A percentile compares a stretch with the other conserved stretches of the same genome.
These are phyloP conservation scores for Lumnitzera littorea DNA, from an alignment of 345 rosid genomes.

Conservation along the genomic window DNA sequence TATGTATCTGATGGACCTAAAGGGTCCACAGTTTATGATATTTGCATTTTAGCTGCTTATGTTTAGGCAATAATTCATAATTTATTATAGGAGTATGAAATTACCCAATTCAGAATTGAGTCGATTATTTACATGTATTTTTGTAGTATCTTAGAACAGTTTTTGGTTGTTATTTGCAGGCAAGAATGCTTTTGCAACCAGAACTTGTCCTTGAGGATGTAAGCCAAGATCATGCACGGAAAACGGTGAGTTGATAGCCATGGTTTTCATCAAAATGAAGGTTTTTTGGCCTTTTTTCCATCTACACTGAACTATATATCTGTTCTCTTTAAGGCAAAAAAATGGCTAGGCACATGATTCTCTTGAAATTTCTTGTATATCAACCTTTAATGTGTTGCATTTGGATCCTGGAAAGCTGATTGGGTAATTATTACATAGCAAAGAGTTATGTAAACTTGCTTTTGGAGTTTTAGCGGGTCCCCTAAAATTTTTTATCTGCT, in stretches of 20 bases:
- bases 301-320: not conserved
- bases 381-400: not conserved
- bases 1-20: too few species aligned
- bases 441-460: too few species aligned
- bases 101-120: too few species aligned
- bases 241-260: conserved; percentile 41
- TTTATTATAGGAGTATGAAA: too few species aligned
- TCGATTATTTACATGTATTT: too few species aligned
- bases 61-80: too few species aligned
- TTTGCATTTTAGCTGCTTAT: too few species aligned
- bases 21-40: too few species aligned
- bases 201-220: conserved; percentile 89
- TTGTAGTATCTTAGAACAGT: too few species aligned
- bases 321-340: not conserved
- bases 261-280: not conserved
- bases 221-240: conserved; percentile 91
- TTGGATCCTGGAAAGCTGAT: not conserved
- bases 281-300: not conserved
- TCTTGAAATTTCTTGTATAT: not conserved
- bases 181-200: conserved; percentile 80
- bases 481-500: too few species aligned
- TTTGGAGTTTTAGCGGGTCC: too few species aligned
- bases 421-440: too few species aligned
- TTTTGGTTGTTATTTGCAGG: conserved; percentile 30
- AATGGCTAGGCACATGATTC: conserved; percentile 3